Evolutionary conservation across 148 eudicot genomes (phyloP), one percentile per base, ranked within the genome.

Genomic region (Amaranthus hypochondriacus): DNA sequence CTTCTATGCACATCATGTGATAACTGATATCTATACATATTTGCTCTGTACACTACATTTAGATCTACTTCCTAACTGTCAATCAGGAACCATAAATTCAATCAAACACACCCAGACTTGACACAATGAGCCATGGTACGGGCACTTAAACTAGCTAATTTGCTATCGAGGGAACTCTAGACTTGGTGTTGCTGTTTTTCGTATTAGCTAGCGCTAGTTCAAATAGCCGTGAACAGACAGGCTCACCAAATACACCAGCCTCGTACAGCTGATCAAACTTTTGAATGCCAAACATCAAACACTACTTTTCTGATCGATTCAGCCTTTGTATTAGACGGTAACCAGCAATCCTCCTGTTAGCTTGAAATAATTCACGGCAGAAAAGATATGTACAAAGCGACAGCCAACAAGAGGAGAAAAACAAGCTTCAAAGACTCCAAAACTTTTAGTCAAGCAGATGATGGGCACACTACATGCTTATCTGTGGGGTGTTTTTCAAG

Each of bases 381-480:
- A 48, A 61, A 65, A 70, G 54, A 49, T 79, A 79, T 79, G 67
- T 79, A 79, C 82, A 79, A 51, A 70, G 71, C 69, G 70, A 48
- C 47, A 43, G 68, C 78, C 58, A 66, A 9, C 56, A 4, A 44
- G 44, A 68, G 73, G 58, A 50, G 18, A 69, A 67, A 60, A 67
- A 53, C 69, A 47, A 54, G 73, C 77, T 70, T 12, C 69, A 44
- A 21, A 70, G 48, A 55, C 58, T 54, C 74, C 57, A 12, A 9
- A 57, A 66, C 14, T 15, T 8, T 53, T 61, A 69, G 55, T 81
- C 75, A 85, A 5, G 77, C 75, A 78, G 44, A 21, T 9, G 96
- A 90, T 60, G 92, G 89, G 77, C 83, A 87, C 81, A 85, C 90
- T 9, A 73, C 68, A 57, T 78, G 84, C 73, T 84, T 82, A 65